These are phyloP conservation scores for Adansonia grandidieri DNA, from an alignment of 441 rosid genomes.

Conservation along the genomic window DNA sequence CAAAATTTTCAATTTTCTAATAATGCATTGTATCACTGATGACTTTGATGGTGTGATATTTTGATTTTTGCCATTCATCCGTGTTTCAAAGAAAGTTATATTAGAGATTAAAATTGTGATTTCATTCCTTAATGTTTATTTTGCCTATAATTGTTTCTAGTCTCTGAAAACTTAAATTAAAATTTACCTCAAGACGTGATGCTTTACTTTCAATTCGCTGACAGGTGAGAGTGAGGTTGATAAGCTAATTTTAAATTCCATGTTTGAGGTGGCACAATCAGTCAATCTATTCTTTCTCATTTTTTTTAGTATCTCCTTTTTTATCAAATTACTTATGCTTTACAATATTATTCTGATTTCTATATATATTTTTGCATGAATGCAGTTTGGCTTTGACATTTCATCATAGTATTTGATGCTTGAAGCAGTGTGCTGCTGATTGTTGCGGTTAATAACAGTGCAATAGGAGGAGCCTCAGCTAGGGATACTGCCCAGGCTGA, in stretches of 20 bases:
- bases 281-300: not conserved
- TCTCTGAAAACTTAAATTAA: not conserved
- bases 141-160: not conserved
- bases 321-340: not conserved
- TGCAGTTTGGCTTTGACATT: conserved; percentile 50
- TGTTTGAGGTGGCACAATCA: conserved; percentile 29
- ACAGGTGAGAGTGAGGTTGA: conserved; percentile 25
- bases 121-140: not conserved
- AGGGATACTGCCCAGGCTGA: conserved; percentile 82
- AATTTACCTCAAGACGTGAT: not conserved
- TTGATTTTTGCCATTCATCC: not conserved
- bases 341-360: not conserved
- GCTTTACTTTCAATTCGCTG: not conserved
- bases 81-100: not conserved
- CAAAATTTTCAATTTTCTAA: not conserved
- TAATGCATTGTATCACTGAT: not conserved
- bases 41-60: not conserved
- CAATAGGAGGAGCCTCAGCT: conserved; percentile 73
- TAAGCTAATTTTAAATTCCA: conserved; percentile 22
- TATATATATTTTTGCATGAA: conserved; percentile 12
- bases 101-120: not conserved
- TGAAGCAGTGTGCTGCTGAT: conserved; percentile 87
- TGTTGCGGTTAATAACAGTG: conserved; percentile 86
- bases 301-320: not conserved
- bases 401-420: conserved; percentile 57